Conservation (phyloP, 2,329 filamentous ascomycete species). For the Exophiala spinifera region DNA sequence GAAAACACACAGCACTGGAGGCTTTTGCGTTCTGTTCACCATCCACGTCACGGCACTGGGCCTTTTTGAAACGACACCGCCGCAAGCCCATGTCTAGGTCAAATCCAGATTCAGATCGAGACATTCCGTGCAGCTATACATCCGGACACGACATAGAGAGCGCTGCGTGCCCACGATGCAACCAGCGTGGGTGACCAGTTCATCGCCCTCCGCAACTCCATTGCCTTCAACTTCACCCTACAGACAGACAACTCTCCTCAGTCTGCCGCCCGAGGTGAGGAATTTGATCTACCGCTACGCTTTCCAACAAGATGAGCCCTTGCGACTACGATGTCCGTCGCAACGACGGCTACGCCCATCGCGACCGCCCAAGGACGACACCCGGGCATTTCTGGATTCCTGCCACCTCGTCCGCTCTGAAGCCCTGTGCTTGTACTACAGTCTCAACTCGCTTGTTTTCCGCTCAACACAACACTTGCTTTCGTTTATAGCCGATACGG, state of each 20-base stretch:
- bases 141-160: no score
- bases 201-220: no score
- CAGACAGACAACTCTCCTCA: slow-evolving; percentile 10
- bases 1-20: background rate
- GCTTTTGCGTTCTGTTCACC: background rate
- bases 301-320: slow-evolving; percentile 12
- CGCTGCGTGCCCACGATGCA: background rate
- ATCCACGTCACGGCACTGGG: background rate
- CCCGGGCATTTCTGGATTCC: slow-evolving; percentile 20
- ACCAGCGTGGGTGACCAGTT: background rate
- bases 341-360: slow-evolving; percentile 23
- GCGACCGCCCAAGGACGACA: slow-evolving; percentile 20
- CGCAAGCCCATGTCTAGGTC: background rate
- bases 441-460: slow-evolving; percentile 23
- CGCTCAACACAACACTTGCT: slow-evolving; percentile 16
- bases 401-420: slow-evolving; percentile 20
- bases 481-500: slow-evolving; percentile 20
- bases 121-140: no score
- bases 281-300: slow-evolving; percentile 24
- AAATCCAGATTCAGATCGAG: background rate
- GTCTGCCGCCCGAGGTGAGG: slow-evolving; percentile 24
- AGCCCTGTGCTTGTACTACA: slow-evolving; percentile 24
- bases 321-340: slow-evolving; percentile 19
- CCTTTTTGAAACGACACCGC: background rate
- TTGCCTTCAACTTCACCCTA: background rate